Conservation (phyloP, 345 rosid genomes). For the Mangifera indica region DNA sequence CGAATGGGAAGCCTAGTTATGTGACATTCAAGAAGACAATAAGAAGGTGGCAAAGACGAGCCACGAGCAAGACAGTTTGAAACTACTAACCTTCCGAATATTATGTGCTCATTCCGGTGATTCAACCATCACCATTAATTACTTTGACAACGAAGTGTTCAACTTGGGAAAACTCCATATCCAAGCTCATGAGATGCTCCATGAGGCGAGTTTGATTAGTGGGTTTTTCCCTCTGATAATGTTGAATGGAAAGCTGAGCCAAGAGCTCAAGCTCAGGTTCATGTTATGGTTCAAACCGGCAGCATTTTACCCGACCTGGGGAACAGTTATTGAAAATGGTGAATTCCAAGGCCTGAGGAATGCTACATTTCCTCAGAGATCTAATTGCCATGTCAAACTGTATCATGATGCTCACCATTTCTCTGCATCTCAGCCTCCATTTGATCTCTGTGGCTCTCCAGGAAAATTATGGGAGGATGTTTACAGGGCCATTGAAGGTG, state of each 20-base stretch:
- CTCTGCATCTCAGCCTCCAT: conserved; percentile 49
- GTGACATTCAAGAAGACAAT: conserved; percentile 68
- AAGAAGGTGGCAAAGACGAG: conserved; percentile 69
- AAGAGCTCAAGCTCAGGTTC: conserved; percentile 56
- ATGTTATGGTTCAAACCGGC: conserved; percentile 87
- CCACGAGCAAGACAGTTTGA: conserved; percentile 60
- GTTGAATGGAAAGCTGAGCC: conserved; percentile 48
- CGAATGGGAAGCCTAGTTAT: conserved; percentile 53
- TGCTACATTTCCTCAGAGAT: conserved; percentile 71
- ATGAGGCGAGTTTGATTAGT: conserved; percentile 46
- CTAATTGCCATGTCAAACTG: conserved; percentile 60
- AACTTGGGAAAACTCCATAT: conserved; percentile 51
- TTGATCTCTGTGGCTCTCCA: conserved; percentile 35
- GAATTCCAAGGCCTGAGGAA: conserved; percentile 60
- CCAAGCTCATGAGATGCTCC: conserved; percentile 48
- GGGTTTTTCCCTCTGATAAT: conserved; percentile 59
- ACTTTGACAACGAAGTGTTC: conserved; percentile 68
- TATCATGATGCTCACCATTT: conserved; percentile 83
- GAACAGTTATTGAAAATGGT: conserved; percentile 32
- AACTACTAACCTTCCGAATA: conserved; percentile 80
- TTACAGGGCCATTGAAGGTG: conserved; percentile 69
- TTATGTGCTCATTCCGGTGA: conserved; percentile 69
- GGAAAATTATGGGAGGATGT: conserved; percentile 83
- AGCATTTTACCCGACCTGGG: conserved; percentile 59
- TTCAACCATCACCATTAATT: conserved; percentile 64